Percentiles rank a stretch among this genome's conserved stretches.
Evolutionary conservation across 2,329 filamentous ascomycete species (phyloP).

Genomic region (Teratosphaeria pseudoeucalypti): DNA sequence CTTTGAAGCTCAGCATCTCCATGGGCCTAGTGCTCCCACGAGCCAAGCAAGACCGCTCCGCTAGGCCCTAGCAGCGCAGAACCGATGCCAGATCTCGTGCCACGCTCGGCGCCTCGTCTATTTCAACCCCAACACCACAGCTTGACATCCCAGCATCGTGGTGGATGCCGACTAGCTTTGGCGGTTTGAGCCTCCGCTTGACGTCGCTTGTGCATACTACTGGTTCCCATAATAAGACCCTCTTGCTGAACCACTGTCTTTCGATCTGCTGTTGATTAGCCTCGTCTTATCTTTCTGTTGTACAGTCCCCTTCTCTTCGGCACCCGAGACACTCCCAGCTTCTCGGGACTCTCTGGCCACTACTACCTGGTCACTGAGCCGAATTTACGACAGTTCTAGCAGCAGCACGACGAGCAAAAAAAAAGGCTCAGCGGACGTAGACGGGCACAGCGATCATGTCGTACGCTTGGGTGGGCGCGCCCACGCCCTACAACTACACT

Average conservation of each 20-base stretch:
- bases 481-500: constrained; percentile 41
- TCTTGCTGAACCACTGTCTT: not conserved
- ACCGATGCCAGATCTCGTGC: not conserved
- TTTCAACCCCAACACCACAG: not conserved
- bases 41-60: not conserved
- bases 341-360: not conserved
- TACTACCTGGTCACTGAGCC: not conserved
- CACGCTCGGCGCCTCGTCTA: not conserved
- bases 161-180: not conserved
- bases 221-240: not conserved
- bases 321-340: not conserved
- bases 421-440: not conserved
- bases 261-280: not conserved
- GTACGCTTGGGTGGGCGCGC: constrained; percentile 38
- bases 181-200: not conserved
- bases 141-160: not conserved
- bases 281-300: not conserved
- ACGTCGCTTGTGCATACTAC: not conserved
- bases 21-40: not conserved
- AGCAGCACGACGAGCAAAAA: not conserved
- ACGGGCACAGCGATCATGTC: constrained; percentile 30
- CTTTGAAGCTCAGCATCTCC: not conserved
- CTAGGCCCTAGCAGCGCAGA: not conserved
- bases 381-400: not conserved
- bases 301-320: not conserved